phyloP scores from a whole-genome alignment of 257 asterid genomes.

The Solanum peruvianum region DNA sequence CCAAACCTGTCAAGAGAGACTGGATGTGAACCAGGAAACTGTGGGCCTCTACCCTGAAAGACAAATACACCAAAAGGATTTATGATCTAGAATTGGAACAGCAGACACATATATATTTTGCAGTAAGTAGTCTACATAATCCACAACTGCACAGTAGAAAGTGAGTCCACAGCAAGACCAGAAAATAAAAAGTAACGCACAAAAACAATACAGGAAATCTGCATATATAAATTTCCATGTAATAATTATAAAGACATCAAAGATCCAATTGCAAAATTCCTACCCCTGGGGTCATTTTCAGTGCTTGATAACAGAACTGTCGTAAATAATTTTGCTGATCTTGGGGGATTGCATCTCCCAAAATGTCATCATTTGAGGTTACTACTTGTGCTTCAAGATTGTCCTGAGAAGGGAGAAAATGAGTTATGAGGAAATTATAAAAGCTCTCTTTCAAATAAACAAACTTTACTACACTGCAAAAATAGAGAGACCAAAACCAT shows the following conservation, averaged over 20 bases:
- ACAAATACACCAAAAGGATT: slow-evolving; percentile 3
- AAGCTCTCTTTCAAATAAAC: neutral
- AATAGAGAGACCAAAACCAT: neutral
- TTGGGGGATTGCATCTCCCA: slow-evolving; percentile 76
- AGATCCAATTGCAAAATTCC: neutral
- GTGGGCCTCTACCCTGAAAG: slow-evolving; percentile 58
- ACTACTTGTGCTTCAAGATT: slow-evolving; percentile 39
- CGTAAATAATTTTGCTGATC: slow-evolving; percentile 67
- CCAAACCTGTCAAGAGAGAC: slow-evolving; percentile 87
- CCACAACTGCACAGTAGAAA: neutral
- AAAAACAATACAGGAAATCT: neutral
- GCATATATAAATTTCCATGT: neutral
- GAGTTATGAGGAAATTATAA: neutral
- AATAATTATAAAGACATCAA: neutral
- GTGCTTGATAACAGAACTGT: slow-evolving; percentile 64
- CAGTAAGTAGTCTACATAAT: neutral
- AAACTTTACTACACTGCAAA: neutral
- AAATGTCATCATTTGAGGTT: slow-evolving; percentile 75
- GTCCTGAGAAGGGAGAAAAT: slow-evolving; percentile 44
- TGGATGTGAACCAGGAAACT: slow-evolving; percentile 98
- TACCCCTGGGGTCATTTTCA: slow-evolving; percentile 76
- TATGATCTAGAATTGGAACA: neutral
- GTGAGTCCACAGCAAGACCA: neutral
- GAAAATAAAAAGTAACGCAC: neutral
- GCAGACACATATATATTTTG: neutral